Percentiles rank a stretch among this genome's conserved stretches.
These are phyloP conservation scores for Brassica cretica DNA, from an alignment of 345 rosid species.

Conservation along the genomic window DNA sequence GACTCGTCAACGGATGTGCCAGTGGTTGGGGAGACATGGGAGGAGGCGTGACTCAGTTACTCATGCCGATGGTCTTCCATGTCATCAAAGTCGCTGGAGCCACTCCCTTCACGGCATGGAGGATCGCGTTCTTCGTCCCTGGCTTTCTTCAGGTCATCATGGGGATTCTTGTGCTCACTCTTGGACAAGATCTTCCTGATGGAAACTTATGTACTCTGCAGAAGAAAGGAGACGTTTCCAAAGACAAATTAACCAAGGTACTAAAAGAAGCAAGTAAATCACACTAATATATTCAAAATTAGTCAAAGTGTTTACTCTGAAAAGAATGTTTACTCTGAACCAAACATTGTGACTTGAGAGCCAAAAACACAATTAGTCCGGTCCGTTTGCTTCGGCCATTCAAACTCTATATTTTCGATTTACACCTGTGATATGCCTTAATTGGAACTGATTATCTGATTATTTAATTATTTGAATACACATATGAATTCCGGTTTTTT, in stretches of 20 bases:
- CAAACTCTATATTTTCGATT: not conserved
- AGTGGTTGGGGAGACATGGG: conserved; percentile 94
- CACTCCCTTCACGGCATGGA: conserved; percentile 76
- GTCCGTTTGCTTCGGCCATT: not conserved
- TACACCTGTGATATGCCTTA: not conserved
- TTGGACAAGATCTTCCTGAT: conserved; percentile 89
- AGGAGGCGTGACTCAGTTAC: conserved; percentile 76
- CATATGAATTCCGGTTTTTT: not conserved
- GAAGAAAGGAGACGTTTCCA: conserved; percentile 61
- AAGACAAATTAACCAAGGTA: conserved; percentile 76
- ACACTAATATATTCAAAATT: not conserved
- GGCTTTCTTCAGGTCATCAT: conserved; percentile 60
- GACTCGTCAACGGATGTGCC: conserved; percentile 73
- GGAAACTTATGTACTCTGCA: conserved; percentile 66
- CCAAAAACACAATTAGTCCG: not conserved
- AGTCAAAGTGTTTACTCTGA: not conserved
- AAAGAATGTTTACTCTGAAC: not conserved
- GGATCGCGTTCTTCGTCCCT: conserved; percentile 74
- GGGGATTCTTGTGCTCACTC: conserved; percentile 60
- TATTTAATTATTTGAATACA: not conserved
- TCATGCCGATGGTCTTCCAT: conserved; percentile 72
- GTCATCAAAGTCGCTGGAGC: conserved; percentile 50
- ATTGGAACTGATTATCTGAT: not conserved
- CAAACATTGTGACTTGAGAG: not conserved
- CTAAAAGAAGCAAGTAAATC: not conserved